Evolutionary conservation across 1,139 yeast species (phyloP), one percentile per base, ranked within the genome.

Genomic region (Pichia sp.): DNA sequence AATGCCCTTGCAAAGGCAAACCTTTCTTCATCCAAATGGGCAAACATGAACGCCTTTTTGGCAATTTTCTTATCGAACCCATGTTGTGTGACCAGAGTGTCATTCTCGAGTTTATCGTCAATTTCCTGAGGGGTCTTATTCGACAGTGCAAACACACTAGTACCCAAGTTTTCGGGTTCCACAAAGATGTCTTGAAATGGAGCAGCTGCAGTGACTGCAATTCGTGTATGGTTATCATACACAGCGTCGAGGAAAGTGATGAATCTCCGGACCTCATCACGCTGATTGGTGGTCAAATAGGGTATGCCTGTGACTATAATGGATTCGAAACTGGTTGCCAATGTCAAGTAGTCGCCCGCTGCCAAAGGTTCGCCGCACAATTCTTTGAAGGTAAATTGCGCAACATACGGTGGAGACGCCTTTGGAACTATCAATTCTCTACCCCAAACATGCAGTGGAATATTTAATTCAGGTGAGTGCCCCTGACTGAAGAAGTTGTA

Each of bases 1-100:
- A 93, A 75, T 0, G 98, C 97, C 67, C 99, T 79, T 1, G 97
- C 96, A 75, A 92, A 93, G 15, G 99, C 99, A 75, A 93, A 93
- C 70, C 86, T 81, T 71, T 93, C 99, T 70, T 93, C 99, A 68
- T 90, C 98, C 6, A 87, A 73, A 47, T 87, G 78, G 49, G 77
- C 87, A 72, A 93, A 92, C 82, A 90, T 82, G 40, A 87, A 75
- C 1, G 95, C 87, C 67, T 85, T 82, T 62, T 85, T 80, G n/a
- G 93, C 89, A 53, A 86, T 75, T 60, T 82, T 83, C 59, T 83
- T 80, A 61, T 86, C 88, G 60, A 87, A 85, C 1, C 93, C 95
- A 67, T 86, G 89, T 58, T 82, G 79, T 11, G 76, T 76, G 32
- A 85, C 87, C 67, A 86, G 73, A 32, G 81, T 84, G 62, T 85